A percentile compares a stretch with the other conserved stretches of the same genome.
phyloP scores from a whole-genome alignment of 2,329 filamentous ascomycete genomes.

The Clarireedia hainanense region DNA sequence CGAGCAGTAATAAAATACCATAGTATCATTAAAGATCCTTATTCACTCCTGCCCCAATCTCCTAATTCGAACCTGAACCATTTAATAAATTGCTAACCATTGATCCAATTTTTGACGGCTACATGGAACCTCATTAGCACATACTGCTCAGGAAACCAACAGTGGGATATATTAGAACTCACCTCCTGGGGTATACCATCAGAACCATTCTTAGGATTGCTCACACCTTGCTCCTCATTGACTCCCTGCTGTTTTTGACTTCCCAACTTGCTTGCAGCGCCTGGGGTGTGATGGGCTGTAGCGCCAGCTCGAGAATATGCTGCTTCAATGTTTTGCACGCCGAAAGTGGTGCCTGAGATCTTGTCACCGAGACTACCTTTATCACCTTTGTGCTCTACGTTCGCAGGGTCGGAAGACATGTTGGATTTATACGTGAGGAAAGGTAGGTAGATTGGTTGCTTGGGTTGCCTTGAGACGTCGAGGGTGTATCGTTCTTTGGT shows the following conservation, averaged over 20 bases:
- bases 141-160: background rate
- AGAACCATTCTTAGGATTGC: slow-evolving; percentile 16
- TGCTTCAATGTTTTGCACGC: slow-evolving; percentile 18
- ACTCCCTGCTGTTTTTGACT: slow-evolving; percentile 11
- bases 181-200: slow-evolving; percentile 17
- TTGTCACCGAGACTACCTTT: background rate
- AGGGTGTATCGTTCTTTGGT: no score
- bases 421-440: no score
- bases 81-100: slow-evolving; percentile 21
- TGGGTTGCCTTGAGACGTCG: no score
- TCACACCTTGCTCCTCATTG: slow-evolving; percentile 13
- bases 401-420: background rate
- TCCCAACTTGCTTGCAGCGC: slow-evolving; percentile 15
- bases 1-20: no score
- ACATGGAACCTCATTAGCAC: background rate
- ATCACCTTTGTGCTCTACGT: background rate
- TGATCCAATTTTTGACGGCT: slow-evolving; percentile 17
- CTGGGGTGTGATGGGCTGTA: slow-evolving; percentile 17
- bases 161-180: background rate
- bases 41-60: no score
- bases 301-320: slow-evolving; percentile 21
- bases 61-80: slow-evolving; percentile 16
- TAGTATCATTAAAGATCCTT: no score
- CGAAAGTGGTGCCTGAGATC: slow-evolving; percentile 9
- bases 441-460: no score